phyloP scores from a whole-genome alignment of 176 grass and related monocot genomes.

The Eleusine coracana region DNA sequence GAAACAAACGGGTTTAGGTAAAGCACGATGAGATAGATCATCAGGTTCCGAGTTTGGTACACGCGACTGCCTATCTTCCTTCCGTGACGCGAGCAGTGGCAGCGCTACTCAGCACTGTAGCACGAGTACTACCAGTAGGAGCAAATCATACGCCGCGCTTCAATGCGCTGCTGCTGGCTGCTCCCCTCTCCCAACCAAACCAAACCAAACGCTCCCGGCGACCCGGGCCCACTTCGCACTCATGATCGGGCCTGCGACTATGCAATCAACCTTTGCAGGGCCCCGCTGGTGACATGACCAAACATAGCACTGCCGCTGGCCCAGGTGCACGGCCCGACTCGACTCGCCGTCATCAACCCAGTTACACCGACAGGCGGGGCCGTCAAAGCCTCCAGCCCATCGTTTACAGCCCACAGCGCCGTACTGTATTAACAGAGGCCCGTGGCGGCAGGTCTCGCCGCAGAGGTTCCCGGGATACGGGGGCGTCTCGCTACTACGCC shows the following conservation, averaged over 20 bases:
- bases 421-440: background rate
- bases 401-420: background rate
- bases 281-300: conserved; percentile 36
- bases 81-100: background rate
- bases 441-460: background rate
- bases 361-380: background rate
- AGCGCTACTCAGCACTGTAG: background rate
- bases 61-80: background rate
- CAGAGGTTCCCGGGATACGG: background rate
- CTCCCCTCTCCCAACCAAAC: conserved; percentile 6
- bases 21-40: background rate
- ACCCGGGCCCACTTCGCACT: conserved; percentile 4
- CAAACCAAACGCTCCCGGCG: background rate
- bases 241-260: conserved; percentile 27
- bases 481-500: background rate
- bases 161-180: conserved; percentile 8
- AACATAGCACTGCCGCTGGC: conserved; percentile 39
- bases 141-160: conserved; percentile 43
- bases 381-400: background rate
- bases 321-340: conserved; percentile 15
- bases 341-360: conserved; percentile 1
- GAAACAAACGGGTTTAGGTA: background rate
- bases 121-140: background rate
- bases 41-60: background rate
- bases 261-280: conserved; percentile 22